Evolutionary conservation across 177 flowering plant genomes (phyloP).

Genomic region (Telopea speciosissima): DNA sequence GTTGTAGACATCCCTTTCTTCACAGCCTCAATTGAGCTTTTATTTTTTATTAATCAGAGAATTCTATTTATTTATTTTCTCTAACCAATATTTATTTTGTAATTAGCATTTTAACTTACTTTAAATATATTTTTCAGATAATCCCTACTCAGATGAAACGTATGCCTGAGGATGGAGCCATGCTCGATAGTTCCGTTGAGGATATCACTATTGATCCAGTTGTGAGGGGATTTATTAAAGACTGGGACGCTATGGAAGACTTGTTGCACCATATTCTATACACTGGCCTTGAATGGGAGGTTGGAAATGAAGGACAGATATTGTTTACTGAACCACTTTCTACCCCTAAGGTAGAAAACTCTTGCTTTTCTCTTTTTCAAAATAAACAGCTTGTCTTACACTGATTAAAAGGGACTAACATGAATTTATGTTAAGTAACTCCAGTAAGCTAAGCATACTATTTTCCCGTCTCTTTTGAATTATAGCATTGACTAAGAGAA

Average conservation of each 20-base stretch:
- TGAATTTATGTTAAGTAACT: neutral
- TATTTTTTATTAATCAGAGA: neutral
- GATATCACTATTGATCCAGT: slow-evolving; percentile 77
- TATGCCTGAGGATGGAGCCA: slow-evolving; percentile 53
- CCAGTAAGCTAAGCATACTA: neutral
- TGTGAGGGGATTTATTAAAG: slow-evolving; percentile 73
- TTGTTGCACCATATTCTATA: slow-evolving; percentile 77
- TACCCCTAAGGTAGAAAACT: slow-evolving; percentile 71
- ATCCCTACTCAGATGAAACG: slow-evolving; percentile 88
- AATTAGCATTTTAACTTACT: neutral
- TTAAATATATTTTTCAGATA: slow-evolving; percentile 36
- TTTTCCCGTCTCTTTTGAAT: neutral
- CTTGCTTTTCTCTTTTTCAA: neutral
- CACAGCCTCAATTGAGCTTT: no score
- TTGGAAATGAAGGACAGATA: slow-evolving; percentile 95
- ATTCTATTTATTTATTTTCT: neutral
- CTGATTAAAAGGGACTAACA: neutral
- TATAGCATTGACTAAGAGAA: neutral
- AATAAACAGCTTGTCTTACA: neutral
- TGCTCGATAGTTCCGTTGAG: slow-evolving; percentile 39
- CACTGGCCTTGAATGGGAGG: slow-evolving; percentile 92
- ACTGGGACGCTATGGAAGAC: slow-evolving; percentile 99
- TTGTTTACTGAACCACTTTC: slow-evolving; percentile 89
- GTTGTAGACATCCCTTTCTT: no score
- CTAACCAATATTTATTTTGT: neutral